Percentiles rank a stretch among this genome's conserved stretches.
phyloP scores from a whole-genome alignment of 176 grass and related monocot genomes.

The Oryza australiensis region DNA sequence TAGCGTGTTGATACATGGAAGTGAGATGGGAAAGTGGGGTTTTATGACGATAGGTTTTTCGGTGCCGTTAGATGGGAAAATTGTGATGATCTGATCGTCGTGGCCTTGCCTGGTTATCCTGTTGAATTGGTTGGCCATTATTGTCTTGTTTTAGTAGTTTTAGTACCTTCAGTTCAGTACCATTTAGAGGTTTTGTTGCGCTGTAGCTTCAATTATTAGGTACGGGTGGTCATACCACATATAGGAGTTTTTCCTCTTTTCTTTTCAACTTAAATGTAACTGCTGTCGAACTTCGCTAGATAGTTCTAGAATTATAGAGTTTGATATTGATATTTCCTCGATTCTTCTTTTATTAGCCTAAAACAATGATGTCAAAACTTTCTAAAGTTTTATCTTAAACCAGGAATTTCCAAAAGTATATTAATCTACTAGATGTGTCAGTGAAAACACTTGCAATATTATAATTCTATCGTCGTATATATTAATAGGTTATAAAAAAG shows the following conservation, averaged over 20 bases:
- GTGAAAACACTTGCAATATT: neutral
- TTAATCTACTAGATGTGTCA: neutral
- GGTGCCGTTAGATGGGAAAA: neutral
- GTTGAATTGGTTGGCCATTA: neutral
- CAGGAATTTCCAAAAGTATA: neutral
- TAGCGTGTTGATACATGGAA: neutral
- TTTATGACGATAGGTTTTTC: neutral
- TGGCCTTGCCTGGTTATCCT: neutral
- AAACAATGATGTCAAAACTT: neutral
- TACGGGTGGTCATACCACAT: neutral
- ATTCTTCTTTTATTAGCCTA: neutral
- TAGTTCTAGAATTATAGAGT: neutral
- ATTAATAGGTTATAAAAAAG: neutral
- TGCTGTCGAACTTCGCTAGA: neutral
- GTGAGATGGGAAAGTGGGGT: neutral
- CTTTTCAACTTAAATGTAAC: conserved; percentile 11
- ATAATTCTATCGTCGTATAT: neutral
- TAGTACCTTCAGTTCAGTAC: neutral
- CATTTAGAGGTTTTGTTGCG: conserved; percentile 1
- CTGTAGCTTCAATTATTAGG: neutral
- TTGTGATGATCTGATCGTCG: neutral
- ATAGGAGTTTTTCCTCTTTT: neutral
- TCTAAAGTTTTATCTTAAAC: neutral
- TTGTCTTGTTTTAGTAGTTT: conserved; percentile 11
- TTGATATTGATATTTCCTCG: neutral